phyloP scores from a whole-genome alignment of 805 yeast genomes.

The Metschnikowia shivogae region DNA sequence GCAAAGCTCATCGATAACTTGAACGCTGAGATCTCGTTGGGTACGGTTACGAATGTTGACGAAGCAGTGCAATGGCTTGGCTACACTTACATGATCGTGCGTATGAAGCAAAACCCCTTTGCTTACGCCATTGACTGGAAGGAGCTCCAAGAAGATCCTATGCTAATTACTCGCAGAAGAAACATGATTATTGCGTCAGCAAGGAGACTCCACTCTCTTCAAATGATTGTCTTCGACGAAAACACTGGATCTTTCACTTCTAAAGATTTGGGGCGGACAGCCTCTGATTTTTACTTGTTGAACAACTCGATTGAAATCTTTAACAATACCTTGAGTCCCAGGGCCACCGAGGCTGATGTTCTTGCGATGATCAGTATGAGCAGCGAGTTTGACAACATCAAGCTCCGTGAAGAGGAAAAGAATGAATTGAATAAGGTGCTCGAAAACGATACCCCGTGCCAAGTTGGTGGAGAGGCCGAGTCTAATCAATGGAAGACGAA shows the following conservation, averaged over 20 bases:
- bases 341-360: slow-evolving; percentile 89
- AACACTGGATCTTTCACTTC: slow-evolving; percentile 71
- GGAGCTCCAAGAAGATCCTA: slow-evolving; percentile 79
- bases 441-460: slow-evolving; percentile 68
- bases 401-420: slow-evolving; percentile 83
- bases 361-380: slow-evolving; percentile 86
- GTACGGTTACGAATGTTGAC: slow-evolving; percentile 89
- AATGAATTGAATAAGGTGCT: slow-evolving; percentile 61
- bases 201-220: slow-evolving; percentile 72
- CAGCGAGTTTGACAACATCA: slow-evolving; percentile 87
- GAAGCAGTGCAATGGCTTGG: slow-evolving; percentile 99
- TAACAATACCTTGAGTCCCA: slow-evolving; percentile 76
- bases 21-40: slow-evolving; percentile 94
- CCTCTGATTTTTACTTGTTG: slow-evolving; percentile 87
- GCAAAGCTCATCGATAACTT: slow-evolving; percentile 83
- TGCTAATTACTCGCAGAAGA: slow-evolving; percentile 66
- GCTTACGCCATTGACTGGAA: slow-evolving; percentile 88
- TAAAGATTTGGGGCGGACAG: slow-evolving; percentile 89
- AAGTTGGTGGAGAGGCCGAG: slow-evolving; percentile 72
- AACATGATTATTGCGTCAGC: slow-evolving; percentile 79
- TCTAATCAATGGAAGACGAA: slow-evolving; percentile 84
- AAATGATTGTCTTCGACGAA: slow-evolving; percentile 93
- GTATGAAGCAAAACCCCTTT: slow-evolving; percentile 93
- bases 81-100: slow-evolving; percentile 86
- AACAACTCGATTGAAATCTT: slow-evolving; percentile 86